Conservation (phyloP, 2,329 filamentous ascomycete genomes). For the Clarireedia hainanense region DNA sequence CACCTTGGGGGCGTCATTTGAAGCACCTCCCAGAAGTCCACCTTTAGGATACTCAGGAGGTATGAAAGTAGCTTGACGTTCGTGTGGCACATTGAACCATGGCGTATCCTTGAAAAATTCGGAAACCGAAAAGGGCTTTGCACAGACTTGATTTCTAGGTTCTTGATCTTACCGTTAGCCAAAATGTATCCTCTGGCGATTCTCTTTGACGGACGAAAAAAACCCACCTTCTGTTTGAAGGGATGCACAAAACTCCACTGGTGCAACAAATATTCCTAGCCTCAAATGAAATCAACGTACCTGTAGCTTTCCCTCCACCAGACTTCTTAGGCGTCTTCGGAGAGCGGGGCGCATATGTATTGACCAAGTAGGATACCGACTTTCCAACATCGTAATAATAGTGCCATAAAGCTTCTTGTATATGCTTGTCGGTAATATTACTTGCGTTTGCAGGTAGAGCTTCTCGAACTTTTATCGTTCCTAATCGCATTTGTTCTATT, state of each 20-base stretch:
- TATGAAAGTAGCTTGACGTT: constrained; percentile 59
- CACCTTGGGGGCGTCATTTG: constrained; percentile 56
- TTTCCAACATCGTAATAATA: constrained; percentile 93
- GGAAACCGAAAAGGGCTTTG: constrained; percentile 36
- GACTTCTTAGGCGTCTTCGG: constrained; percentile 29
- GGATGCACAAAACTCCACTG: background rate
- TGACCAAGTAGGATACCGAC: constrained; percentile 70
- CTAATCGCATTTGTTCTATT: constrained; percentile 51
- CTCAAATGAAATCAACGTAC: constrained; percentile 25
- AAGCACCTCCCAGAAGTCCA: constrained; percentile 72
- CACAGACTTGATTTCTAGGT: constrained; percentile 8
- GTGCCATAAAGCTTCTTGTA: constrained; percentile 87
- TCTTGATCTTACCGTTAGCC: background rate
- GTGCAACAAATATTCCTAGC: background rate
- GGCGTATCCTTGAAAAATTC: constrained; percentile 77
- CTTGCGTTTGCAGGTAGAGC: constrained; percentile 50
- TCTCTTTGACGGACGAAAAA: constrained; percentile 8
- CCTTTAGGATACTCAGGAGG: constrained; percentile 50
- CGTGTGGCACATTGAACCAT: constrained; percentile 67
- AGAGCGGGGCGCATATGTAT: constrained; percentile 34
- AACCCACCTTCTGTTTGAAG: constrained; percentile 22
- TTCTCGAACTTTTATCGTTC: constrained; percentile 57
- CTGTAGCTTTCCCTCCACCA: constrained; percentile 1
- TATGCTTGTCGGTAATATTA: constrained; percentile 58
- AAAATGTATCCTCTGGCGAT: background rate